Evolutionary conservation across 495 filamentous ascomycete genomes (phyloP).

Genomic region (Neurospora pannonica): DNA sequence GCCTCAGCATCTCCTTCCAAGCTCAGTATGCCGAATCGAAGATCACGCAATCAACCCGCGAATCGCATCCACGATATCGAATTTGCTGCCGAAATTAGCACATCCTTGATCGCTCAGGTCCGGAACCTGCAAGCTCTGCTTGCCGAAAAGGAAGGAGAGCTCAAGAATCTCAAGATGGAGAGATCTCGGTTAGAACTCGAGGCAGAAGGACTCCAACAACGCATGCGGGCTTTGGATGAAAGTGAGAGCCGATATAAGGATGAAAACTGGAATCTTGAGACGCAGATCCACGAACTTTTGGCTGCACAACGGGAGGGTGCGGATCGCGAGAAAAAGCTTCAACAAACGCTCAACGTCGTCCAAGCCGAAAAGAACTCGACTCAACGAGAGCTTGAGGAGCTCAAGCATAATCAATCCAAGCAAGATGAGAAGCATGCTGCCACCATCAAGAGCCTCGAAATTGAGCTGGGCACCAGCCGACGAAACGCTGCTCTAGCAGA

Average conservation of each 20-base stretch:
- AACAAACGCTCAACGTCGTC: constrained; percentile 53
- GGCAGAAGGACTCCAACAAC: constrained; percentile 65
- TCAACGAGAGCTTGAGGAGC: constrained; percentile 80
- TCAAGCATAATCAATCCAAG: constrained; percentile 67
- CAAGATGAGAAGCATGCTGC: constrained; percentile 69
- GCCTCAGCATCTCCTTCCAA: constrained; percentile 86
- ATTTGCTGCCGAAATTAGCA: constrained; percentile 91
- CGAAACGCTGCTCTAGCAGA: constrained; percentile 66
- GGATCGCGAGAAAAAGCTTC: constrained; percentile 73
- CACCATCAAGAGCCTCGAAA: constrained; percentile 73
- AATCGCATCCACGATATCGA: constrained; percentile 87
- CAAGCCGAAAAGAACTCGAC: constrained; percentile 65
- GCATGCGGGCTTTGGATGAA: constrained; percentile 74
- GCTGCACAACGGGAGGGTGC: constrained; percentile 58
- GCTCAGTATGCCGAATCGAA: constrained; percentile 71
- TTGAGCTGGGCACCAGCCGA: constrained; percentile 70
- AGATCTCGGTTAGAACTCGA: constrained; percentile 73
- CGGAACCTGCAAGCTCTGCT: constrained; percentile 77
- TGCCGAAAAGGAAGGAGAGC: constrained; percentile 73
- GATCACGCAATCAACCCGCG: constrained; percentile 80
- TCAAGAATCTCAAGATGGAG: constrained; percentile 64
- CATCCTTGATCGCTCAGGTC: constrained; percentile 79
- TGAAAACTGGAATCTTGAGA: constrained; percentile 95
- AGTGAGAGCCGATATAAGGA: constrained; percentile 93
- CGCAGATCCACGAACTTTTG: constrained; percentile 72